These are phyloP conservation scores for Candida sithepensis DNA, from an alignment of 805 yeast genomes.

Conservation along the genomic window DNA sequence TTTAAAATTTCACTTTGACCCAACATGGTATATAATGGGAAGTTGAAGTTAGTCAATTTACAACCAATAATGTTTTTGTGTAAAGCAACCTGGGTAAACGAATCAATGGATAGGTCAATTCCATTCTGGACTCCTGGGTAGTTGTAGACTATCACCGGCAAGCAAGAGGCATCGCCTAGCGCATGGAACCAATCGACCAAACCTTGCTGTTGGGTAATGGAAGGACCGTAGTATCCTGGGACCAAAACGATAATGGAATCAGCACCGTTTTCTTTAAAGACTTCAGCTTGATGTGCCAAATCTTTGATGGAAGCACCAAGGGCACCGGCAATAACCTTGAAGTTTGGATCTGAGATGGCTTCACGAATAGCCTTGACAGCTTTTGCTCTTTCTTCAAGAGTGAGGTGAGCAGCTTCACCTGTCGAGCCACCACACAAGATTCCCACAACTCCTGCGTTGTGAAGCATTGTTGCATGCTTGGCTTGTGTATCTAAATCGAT, in stretches of 20 bases:
- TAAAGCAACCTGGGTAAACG: slow-evolving; percentile 37
- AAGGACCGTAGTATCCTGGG: slow-evolving; percentile 46
- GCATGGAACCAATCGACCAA: slow-evolving; percentile 39
- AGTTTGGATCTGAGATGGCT: slow-evolving; percentile 33
- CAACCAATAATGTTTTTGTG: slow-evolving; percentile 45
- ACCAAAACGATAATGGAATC: slow-evolving; percentile 39
- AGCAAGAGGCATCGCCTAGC: slow-evolving; percentile 38
- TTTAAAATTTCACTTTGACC: slow-evolving; percentile 39
- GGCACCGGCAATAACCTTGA: slow-evolving; percentile 45
- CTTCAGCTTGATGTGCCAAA: slow-evolving; percentile 37
- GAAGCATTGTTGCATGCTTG: slow-evolving; percentile 41
- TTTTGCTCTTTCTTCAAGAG: slow-evolving; percentile 39
- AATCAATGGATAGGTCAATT: slow-evolving; percentile 33
- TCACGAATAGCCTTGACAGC: slow-evolving; percentile 32
- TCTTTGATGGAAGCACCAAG: slow-evolving; percentile 43
- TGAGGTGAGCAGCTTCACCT: slow-evolving; percentile 51
- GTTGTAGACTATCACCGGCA: slow-evolving; percentile 43
- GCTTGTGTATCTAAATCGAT: slow-evolving; percentile 43
- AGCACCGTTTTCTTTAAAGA: slow-evolving; percentile 35
- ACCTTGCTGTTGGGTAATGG: slow-evolving; percentile 40
- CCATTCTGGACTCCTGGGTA: slow-evolving; percentile 45
- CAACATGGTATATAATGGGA: slow-evolving; percentile 42
- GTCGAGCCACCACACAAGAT: slow-evolving; percentile 49
- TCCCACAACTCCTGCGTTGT: slow-evolving; percentile 44
- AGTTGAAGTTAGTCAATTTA: slow-evolving; percentile 50